phyloP scores from a whole-genome alignment of 2,329 filamentous ascomycete genomes.

The Hymenoscyphus scutula region DNA sequence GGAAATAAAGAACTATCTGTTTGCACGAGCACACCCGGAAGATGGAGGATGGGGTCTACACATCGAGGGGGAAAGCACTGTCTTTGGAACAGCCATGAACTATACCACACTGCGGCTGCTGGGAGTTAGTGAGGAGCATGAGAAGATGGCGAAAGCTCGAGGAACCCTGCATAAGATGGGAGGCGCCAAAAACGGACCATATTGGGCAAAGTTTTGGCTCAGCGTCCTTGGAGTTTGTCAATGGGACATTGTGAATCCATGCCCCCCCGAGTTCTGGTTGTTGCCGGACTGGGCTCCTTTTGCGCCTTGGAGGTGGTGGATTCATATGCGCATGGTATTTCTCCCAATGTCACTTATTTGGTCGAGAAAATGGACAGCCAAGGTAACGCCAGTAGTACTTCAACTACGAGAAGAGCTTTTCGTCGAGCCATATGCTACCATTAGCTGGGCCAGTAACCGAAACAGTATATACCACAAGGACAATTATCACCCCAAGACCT shows the following conservation, averaged over 20 bases:
- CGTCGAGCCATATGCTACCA: conserved; percentile 70
- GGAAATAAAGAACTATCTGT: conserved; percentile 91
- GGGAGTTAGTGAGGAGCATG: conserved; percentile 79
- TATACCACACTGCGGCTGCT: conserved; percentile 79
- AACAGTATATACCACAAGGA: conserved; percentile 79
- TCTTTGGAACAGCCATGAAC: conserved; percentile 87
- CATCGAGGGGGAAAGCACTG: conserved; percentile 88
- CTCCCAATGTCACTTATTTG: conserved; percentile 88
- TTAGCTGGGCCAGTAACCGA: conserved; percentile 74
- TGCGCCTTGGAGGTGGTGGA: conserved; percentile 94
- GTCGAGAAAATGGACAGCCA: conserved; percentile 77
- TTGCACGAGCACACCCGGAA: conserved; percentile 76
- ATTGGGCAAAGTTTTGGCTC: conserved; percentile 98
- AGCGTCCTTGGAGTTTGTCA: conserved; percentile 76
- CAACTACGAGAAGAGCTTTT: conserved; percentile 80
- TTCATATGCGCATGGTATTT: conserved; percentile 97
- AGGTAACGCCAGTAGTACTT: conserved; percentile 70
- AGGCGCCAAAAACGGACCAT: conserved; percentile 78
- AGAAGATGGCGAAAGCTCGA: conserved; percentile 81
- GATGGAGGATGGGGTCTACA: conserved; percentile 98
- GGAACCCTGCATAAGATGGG: conserved; percentile 80
- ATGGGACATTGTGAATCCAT: conserved; percentile 93
- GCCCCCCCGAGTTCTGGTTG: conserved; percentile 91
- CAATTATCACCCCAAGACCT: conserved; percentile 91
- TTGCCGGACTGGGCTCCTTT: conserved; percentile 88